Conservation (phyloP, 768 basidiomycete species). For the Nidularia sp. region DNA sequence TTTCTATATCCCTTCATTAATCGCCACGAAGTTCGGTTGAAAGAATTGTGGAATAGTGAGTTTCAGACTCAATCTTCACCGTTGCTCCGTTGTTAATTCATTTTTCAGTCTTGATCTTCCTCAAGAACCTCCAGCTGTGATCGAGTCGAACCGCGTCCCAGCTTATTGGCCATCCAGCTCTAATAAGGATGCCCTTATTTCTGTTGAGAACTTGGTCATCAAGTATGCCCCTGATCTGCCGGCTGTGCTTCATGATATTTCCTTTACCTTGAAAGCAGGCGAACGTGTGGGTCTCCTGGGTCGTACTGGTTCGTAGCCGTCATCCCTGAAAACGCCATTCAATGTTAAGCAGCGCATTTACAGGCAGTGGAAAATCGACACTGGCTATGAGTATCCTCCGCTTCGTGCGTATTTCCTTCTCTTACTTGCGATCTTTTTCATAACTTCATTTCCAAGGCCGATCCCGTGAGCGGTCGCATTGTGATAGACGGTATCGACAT, state of each 20-base stretch:
- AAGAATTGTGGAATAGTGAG: conserved; percentile 81
- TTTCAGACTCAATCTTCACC: not conserved
- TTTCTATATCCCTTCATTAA: not conserved
- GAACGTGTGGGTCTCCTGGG: conserved; percentile 82
- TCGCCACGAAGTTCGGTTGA: conserved; percentile 67
- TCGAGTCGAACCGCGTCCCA: conserved; percentile 73
- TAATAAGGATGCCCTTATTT: conserved; percentile 51
- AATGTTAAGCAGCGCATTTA: not conserved
- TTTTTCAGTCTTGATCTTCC: conserved; percentile 60
- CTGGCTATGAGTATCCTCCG: conserved; percentile 83
- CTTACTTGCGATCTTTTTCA: not conserved
- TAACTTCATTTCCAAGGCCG: conserved; percentile 49
- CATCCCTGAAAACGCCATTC: not conserved
- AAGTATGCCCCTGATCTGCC: conserved; percentile 86
- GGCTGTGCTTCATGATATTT: conserved; percentile 69
- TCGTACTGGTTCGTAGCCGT: conserved; percentile 49
- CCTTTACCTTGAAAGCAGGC: conserved; percentile 65
- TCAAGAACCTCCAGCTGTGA: conserved; percentile 76
- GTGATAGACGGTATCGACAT: conserved; percentile 88
- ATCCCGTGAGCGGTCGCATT: conserved; percentile 35
- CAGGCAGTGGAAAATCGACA: conserved; percentile 78
- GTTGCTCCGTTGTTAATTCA: not conserved
- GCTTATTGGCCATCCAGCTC: conserved; percentile 91
- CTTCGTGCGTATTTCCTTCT: conserved; percentile 48
- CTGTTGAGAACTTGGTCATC: conserved; percentile 71